phyloP scores from a whole-genome alignment of 1,284 basidiomycete species.

The Cystobasidium pallidum region DNA sequence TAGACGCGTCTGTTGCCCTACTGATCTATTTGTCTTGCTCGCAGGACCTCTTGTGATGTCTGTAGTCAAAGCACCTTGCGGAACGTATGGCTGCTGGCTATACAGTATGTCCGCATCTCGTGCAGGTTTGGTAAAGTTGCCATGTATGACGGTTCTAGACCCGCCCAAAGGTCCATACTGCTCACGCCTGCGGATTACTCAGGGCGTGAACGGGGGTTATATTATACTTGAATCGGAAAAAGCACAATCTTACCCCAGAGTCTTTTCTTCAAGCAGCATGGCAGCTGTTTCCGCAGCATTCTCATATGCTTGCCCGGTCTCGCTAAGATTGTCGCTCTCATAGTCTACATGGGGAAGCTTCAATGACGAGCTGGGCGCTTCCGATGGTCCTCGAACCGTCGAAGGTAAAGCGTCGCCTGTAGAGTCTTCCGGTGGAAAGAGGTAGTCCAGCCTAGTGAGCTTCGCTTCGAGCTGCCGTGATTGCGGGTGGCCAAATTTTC shows the following conservation, averaged over 20 bases:
- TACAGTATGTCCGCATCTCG: not conserved
- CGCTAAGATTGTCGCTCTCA: constrained; percentile 8
- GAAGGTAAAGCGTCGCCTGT: not conserved
- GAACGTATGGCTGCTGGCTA: not conserved
- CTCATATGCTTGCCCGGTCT: constrained; percentile 8
- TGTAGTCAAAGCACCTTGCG: not conserved
- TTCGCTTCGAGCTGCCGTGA: constrained; percentile 17
- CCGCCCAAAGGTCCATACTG: constrained; percentile 13
- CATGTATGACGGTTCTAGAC: constrained; percentile 13
- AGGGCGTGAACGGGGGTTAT: not conserved
- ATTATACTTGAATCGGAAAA: too few species aligned
- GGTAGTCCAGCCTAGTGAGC: constrained; percentile 1
- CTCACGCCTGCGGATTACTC: not conserved
- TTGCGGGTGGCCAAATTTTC: too few species aligned
- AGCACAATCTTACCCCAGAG: constrained; percentile 1
- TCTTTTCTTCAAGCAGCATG: constrained; percentile 21
- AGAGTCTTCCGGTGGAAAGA: constrained; percentile 1
- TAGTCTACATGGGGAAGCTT: not conserved
- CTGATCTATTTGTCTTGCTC: not conserved
- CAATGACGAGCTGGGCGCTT: not conserved
- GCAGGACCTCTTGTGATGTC: not conserved
- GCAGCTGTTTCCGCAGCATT: constrained; percentile 22
- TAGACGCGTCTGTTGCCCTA: not conserved
- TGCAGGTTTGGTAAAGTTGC: constrained; percentile 5
- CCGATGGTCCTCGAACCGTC: not conserved